phyloP scores from a whole-genome alignment of 257 asterid genomes.

The Solanum dulcamara region DNA sequence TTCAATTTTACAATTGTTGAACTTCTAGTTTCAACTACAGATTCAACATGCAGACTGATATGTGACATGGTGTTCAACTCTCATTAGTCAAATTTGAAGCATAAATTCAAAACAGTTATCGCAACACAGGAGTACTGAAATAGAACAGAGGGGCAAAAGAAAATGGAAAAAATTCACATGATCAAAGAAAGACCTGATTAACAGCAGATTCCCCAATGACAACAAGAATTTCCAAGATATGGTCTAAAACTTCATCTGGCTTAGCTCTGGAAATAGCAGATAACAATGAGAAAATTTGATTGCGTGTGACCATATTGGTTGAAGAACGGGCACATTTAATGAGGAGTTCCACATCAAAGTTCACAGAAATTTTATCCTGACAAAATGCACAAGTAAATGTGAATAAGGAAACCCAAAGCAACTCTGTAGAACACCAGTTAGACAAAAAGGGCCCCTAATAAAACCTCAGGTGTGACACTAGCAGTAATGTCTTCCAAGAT shows the following conservation, averaged over 20 bases:
- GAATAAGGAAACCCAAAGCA: constrained; percentile 17
- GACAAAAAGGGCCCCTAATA: not conserved
- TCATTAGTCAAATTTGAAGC: not conserved
- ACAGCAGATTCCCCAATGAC: constrained; percentile 65
- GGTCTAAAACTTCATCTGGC: constrained; percentile 71
- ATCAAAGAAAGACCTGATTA: constrained; percentile 49
- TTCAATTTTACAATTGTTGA: not conserved
- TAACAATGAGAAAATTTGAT: constrained; percentile 68
- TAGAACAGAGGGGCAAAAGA: not conserved
- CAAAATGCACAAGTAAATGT: constrained; percentile 3
- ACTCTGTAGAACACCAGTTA: not conserved
- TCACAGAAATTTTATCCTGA: constrained; percentile 32
- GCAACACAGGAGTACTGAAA: not conserved
- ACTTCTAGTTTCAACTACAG: not conserved
- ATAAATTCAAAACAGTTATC: not conserved
- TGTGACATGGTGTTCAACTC: not conserved
- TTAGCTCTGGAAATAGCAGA: constrained; percentile 55
- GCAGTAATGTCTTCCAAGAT: constrained; percentile 69
- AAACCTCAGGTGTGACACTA: constrained; percentile 16
- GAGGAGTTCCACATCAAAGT: constrained; percentile 52
- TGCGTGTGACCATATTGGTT: constrained; percentile 50
- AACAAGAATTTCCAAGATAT: constrained; percentile 52
- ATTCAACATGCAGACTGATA: not conserved
- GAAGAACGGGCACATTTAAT: constrained; percentile 66
- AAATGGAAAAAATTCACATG: not conserved